These are phyloP conservation scores for Hyphopichia homilentoma DNA, from an alignment of 805 yeast species.

Conservation along the genomic window DNA sequence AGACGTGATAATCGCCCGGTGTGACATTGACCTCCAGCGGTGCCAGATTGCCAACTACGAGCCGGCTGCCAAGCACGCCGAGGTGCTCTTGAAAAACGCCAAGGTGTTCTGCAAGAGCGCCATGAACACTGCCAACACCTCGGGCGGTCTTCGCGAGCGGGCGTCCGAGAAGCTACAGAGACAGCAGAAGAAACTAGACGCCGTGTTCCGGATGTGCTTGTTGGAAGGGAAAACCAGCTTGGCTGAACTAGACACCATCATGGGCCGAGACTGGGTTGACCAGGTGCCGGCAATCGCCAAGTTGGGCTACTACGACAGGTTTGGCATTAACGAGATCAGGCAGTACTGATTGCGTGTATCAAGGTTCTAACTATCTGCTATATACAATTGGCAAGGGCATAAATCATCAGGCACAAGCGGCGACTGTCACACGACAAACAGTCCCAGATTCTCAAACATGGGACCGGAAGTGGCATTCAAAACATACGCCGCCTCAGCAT, in stretches of 20 bases:
- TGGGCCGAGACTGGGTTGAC: conserved; percentile 29
- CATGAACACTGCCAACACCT: conserved; percentile 37
- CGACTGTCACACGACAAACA: too few relatives aligned
- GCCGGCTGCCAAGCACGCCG: conserved; percentile 25
- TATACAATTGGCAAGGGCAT: too few relatives aligned
- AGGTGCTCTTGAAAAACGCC: conserved; percentile 34
- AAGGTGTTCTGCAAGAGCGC: conserved; percentile 45
- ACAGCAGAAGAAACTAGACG: conserved; percentile 40
- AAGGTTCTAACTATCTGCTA: too few relatives aligned
- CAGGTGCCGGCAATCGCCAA: conserved; percentile 21
- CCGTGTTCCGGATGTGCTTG: conserved; percentile 42
- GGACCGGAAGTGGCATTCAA: too few relatives aligned
- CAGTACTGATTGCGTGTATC: too few relatives aligned
- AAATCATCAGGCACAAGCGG: too few relatives aligned
- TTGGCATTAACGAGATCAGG: conserved; percentile 12
- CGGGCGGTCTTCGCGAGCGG: conserved; percentile 52
- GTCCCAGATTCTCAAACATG: too few relatives aligned
- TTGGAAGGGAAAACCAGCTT: conserved; percentile 35
- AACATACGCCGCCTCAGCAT: too few relatives aligned
- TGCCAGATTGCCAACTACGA: conserved; percentile 30
- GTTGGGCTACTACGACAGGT: conserved; percentile 24
- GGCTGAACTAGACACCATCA: conserved; percentile 26
- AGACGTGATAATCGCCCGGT: conserved; percentile 44
- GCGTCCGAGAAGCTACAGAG: conserved; percentile 40
- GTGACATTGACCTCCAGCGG: conserved; percentile 51